These are phyloP conservation scores for Zygoascus biomembranicola DNA, from an alignment of 805 yeast species.

Conservation along the genomic window DNA sequence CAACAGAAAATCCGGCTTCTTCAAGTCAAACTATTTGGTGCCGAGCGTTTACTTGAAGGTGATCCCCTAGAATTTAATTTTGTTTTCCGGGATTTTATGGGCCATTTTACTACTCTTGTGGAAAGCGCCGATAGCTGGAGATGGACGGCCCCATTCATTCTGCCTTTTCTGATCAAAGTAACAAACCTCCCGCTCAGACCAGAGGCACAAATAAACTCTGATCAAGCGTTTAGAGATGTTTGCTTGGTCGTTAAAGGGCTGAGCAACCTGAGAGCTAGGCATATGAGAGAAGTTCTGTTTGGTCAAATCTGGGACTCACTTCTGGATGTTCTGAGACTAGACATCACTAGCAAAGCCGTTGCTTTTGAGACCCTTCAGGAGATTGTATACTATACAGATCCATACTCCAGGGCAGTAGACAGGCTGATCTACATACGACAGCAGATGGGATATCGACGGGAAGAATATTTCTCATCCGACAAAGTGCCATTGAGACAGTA, in stretches of 20 bases:
- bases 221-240: conserved; percentile 12
- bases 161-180: conserved; percentile 8
- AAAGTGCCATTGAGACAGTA: not conserved
- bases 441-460: not conserved
- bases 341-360: not conserved
- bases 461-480: not conserved
- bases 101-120: conserved; percentile 10
- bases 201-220: not conserved
- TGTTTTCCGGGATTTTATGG: conserved; percentile 14
- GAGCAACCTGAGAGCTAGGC: not conserved
- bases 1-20: conserved; percentile 7
- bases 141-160: conserved; percentile 10
- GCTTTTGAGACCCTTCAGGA: conserved; percentile 10
- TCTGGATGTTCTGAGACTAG: not conserved
- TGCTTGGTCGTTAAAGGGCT: conserved; percentile 6
- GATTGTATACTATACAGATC: not conserved
- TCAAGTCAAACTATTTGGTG: conserved; percentile 6
- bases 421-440: not conserved
- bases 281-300: not conserved
- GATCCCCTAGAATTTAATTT: conserved; percentile 10
- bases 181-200: not conserved
- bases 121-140: conserved; percentile 5
- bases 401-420: not conserved
- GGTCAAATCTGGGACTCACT: not conserved
- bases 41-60: conserved; percentile 3